A percentile compares a stretch with the other conserved stretches of the same genome.
phyloP scores from a whole-genome alignment of 208 protist genomes.

The Leishmania amazonensis region DNA sequence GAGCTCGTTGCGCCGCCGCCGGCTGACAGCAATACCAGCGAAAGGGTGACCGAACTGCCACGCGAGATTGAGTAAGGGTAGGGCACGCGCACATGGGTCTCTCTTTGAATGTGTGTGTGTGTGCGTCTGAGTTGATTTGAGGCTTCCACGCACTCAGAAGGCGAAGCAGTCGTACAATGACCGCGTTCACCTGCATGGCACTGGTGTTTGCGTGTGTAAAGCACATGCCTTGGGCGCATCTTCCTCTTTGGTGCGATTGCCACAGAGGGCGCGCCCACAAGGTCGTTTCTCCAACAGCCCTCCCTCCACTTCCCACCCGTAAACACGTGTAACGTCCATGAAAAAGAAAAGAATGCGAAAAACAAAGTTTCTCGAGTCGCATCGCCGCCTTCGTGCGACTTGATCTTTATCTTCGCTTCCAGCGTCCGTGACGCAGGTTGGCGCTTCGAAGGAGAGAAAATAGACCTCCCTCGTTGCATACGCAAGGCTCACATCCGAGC shows the following conservation, averaged over 20 bases:
- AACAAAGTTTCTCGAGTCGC: not conserved
- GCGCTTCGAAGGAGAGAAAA: not conserved
- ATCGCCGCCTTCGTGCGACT: not conserved
- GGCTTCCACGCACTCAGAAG: not conserved
- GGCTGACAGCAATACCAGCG: not conserved
- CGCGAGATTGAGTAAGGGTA: not conserved
- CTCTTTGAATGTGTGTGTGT: not conserved
- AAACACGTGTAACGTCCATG: not conserved
- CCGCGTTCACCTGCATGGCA: not conserved
- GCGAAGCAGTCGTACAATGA: not conserved
- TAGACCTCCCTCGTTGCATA: not conserved
- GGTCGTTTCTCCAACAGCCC: not conserved
- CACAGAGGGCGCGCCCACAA: not conserved
- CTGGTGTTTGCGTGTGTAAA: not conserved
- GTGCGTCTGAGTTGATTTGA: not conserved
- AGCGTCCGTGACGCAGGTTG: not conserved
- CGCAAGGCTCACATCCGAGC: not conserved
- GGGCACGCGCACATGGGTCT: not conserved
- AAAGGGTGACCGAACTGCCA: not conserved
- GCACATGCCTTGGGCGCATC: too few relatives aligned
- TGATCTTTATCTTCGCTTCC: not conserved
- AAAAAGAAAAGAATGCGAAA: not conserved
- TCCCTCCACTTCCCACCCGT: not conserved
- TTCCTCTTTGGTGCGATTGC: not conserved
- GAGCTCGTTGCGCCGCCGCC: slow-evolving; percentile 44